Evolutionary conservation across 257 asterid species (phyloP), one percentile per base, ranked within the genome.

Genomic region (Perilla frutescens): DNA sequence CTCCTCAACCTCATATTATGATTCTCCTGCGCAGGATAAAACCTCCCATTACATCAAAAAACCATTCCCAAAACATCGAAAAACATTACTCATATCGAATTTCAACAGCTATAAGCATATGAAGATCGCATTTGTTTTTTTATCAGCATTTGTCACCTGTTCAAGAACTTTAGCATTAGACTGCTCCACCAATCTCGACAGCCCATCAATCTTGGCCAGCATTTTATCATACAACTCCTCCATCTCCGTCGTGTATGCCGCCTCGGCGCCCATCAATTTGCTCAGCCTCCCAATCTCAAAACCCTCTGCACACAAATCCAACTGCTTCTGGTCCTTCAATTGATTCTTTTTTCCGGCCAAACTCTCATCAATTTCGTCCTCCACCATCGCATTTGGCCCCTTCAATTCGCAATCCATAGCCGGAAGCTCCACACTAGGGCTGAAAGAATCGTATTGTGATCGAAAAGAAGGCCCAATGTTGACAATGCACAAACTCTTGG

Each of bases 391-490:
- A 73, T 77, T 80, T 2, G 80, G 76, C 40, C 86, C 88, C 81
- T 81, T 71, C 49, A 72, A 63, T 31, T 88, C 93, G 69, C 76
- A 86, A 70, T 80, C 62, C 80, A 92, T 73, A 71, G 82, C 64
- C 13, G 99, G 99, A 15, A 95, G 87, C 58, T 67, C 83, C 20
- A 90, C 81, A 74, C 67, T 84, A 1, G 99, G 91, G 85, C 84
- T 72, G 71, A 94, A 94, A 6, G 90, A 81, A 43, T 84, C 96
- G 62, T 88, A 92, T 79, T 92, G 89, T 5, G 90, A 77, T 63
- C 99, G 84, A 61, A 94, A 94, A 3, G 86, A 82, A 0, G 99
- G 99, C 26, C 99, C 99, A 20, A 94, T 76, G 76, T 94, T 94
- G 41, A 91, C 82, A 14, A 94, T 81, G 41, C 50, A 81, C 45